Base-by-base conservation (phyloP, 371 early-diverging fungal species). In the Actinomortierella wolfii region DNA sequence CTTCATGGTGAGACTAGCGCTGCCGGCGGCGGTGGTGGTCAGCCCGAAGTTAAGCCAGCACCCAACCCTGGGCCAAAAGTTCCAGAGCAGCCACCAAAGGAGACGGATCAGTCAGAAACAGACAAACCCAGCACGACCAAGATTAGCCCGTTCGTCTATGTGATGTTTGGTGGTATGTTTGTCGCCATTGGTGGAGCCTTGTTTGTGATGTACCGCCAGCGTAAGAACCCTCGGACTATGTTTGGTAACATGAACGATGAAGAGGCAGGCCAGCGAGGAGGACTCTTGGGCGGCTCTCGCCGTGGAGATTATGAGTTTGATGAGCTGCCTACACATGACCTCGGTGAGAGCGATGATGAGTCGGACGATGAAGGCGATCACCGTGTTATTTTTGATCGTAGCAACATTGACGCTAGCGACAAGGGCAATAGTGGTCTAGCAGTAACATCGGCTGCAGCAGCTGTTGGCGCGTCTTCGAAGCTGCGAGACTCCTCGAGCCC, bases 1-100 rank as follows among this genome's bases (percentile, higher is more conserved):
- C 68, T 93, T 17, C 91, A 76, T 76, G 94, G 94, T 29, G 88
- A 88, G 54, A 59, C 68, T 45, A 78, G 78, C 48, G 77, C 78
- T 29, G 56, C 43, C 18, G 24, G 34, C 34, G 34, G 11, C 7
- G 71, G 45, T 6, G 53, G 43, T 24, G 71, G 62, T 17, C 58
- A 54, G 5, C 29, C 26, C 17, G 18, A 51, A n/a, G 15, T 28
- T 1, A 45, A 39, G 20, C 6, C 44, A 3, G 48, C 53, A n/a
- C 60, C 60, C 5, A 7, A 34, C n/a, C 57, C 58, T 42, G 18
- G 25, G 13, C 20, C 25, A 46, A 34, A n/a, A n/a, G 6, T 8
- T 11, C 62, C 54, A 9, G 18, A 43, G 8, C 54, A 54, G 18
- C 48, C 41, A 5, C 53, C 63, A 50, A 43, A 26, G 21, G 43